Evolutionary conservation across 441 rosid species (phyloP), one percentile per base, ranked within the genome.

Genomic region (Eugenia klotzschiana): DNA sequence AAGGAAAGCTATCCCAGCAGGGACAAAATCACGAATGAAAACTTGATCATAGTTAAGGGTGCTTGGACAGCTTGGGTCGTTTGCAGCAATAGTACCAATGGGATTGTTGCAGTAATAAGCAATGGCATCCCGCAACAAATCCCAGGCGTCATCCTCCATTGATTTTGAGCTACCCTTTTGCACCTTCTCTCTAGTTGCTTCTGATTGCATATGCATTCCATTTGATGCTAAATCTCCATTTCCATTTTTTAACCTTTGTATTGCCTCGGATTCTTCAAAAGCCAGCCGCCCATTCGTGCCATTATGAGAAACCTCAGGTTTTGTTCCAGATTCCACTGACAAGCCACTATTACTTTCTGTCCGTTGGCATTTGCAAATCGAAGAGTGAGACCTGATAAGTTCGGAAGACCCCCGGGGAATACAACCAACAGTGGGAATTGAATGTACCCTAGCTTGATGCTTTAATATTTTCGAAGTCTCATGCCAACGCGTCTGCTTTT

Each of bases 321-420:
- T n/a, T 33, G 55, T 83, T 6, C 85, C 81, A 69, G 82, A 84
- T 82, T 87, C 90, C 14, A 85, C 85, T 80, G 89, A 84, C 27
- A 82, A 51, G 25, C 84, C 89, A 52, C 84, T 82, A 73, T 72
- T 10, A 56, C 82, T 82, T 57, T 88, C 93, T 77, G 83, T 85
- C 80, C 29, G 56, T 53, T 80, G 92, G 89, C 93, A 89, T 85
- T 85, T 90, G 83, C 92, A 89, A 84, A 83, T 85, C 60, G 81
- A 69, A 69, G 84, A 88, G 25, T 82, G 84, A 60, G 82, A 83
- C 69, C 88, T 87, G 22, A 69, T 83, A 11, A 52, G 18, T 55
- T 58, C 9, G 29, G 25, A 83, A 82, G 64, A 88, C 69, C 84
- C 56, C 53, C 69, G 56, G 27, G 55, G 83, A 85, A 3, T 80